Conservation (phyloP, 108 stramenopile genomes). For the Discostella stelligeroides region DNA sequence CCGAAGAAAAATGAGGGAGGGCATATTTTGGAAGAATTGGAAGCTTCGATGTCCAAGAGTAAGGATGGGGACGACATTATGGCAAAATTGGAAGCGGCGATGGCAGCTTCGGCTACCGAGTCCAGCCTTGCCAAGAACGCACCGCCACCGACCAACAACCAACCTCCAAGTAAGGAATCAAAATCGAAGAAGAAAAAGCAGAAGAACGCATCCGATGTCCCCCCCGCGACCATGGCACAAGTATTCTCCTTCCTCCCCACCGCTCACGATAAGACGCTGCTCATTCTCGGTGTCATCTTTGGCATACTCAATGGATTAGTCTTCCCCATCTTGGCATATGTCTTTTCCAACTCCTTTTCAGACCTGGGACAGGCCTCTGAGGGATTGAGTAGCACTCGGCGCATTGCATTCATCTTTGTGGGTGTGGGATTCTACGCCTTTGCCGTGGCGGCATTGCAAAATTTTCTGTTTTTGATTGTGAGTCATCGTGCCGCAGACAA, state of each 20-base stretch:
- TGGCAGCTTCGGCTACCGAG: not conserved
- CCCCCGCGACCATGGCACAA: conserved; percentile 36
- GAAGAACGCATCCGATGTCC: conserved; percentile 13
- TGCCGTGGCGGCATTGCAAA: conserved; percentile 43
- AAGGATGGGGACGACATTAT: too few species aligned
- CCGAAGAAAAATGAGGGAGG: not conserved
- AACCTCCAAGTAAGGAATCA: not conserved
- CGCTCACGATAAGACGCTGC: conserved; percentile 18
- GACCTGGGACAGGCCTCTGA: conserved; percentile 43
- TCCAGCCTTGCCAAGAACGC: not conserved
- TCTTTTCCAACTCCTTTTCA: conserved; percentile 57
- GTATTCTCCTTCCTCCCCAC: conserved; percentile 49
- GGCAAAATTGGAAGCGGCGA: not conserved
- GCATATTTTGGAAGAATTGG: too few species aligned
- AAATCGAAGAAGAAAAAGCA: conserved; percentile 22
- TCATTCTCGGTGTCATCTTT: conserved; percentile 33
- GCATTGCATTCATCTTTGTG: conserved; percentile 59
- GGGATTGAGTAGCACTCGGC: conserved; percentile 35
- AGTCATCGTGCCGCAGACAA: conserved; percentile 41
- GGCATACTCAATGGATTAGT: conserved; percentile 46
- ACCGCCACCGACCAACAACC: not conserved
- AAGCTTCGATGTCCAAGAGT: too few species aligned
- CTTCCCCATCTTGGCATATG: conserved; percentile 58
- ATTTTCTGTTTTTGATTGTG: conserved; percentile 50
- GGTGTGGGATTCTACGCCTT: conserved; percentile 64